Evolutionary conservation across 495 filamentous ascomycete species (phyloP).

Genomic region (Alectoria sarmentosa): DNA sequence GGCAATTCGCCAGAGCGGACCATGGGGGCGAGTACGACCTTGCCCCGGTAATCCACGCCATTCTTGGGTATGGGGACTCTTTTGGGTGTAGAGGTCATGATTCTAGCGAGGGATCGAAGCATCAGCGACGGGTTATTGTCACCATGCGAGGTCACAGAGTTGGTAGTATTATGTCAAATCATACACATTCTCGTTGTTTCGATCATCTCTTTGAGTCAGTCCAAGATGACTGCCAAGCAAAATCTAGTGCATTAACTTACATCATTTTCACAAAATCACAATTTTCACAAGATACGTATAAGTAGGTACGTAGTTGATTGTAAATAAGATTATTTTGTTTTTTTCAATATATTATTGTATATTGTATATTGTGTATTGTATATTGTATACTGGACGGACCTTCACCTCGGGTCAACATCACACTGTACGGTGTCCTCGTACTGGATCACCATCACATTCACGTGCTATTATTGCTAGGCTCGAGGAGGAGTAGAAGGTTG

Average conservation of each 20-base stretch:
- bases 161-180: too few species aligned
- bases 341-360: neutral
- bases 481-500: neutral
- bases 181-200: too few species aligned
- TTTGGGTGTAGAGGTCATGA: slow-evolving; percentile 52
- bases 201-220: neutral
- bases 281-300: too few species aligned
- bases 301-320: too few species aligned
- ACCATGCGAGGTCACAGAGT: neutral
- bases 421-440: too few species aligned
- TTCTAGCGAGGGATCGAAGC: slow-evolving; percentile 38
- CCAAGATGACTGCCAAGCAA: neutral
- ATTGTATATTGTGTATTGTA: too few species aligned
- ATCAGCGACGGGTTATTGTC: slow-evolving; percentile 31
- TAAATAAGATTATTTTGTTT: too few species aligned
- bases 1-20: slow-evolving; percentile 93
- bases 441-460: neutral
- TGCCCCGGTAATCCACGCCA: slow-evolving; percentile 89
- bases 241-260: neutral
- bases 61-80: slow-evolving; percentile 76
- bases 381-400: too few species aligned
- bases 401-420: neutral
- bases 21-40: slow-evolving; percentile 94
- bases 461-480: too few species aligned
- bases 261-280: too few species aligned